phyloP scores from a whole-genome alignment of 805 yeast species.

The Yamadazyma phyllophila region DNA sequence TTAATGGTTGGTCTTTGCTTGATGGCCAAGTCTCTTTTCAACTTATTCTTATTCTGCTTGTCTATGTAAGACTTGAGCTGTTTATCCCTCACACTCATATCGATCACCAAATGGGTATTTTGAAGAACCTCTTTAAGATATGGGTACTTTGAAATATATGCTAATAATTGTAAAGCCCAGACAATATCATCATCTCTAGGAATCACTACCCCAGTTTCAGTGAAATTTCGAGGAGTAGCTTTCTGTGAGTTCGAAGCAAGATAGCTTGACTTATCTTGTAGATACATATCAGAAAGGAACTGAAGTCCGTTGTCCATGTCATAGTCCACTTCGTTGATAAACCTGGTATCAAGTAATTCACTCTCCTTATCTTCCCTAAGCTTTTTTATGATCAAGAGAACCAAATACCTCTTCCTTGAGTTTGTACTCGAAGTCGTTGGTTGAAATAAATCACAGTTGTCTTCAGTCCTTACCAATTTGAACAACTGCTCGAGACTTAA shows the following conservation, averaged over 20 bases:
- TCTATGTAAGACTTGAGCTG: slow-evolving; percentile 36
- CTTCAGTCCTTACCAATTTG: slow-evolving; percentile 31
- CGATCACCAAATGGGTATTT: slow-evolving; percentile 70
- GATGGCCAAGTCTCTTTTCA: slow-evolving; percentile 28
- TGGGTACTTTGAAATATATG: slow-evolving; percentile 91
- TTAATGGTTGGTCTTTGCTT: slow-evolving; percentile 31
- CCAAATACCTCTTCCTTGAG: slow-evolving; percentile 34
- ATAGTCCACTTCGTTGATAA: slow-evolving; percentile 30
- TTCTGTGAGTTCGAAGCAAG: slow-evolving; percentile 21
- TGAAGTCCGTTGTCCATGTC: slow-evolving; percentile 44
- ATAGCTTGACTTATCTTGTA: slow-evolving; percentile 29
- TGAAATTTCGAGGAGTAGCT: slow-evolving; percentile 37
- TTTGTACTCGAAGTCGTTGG: slow-evolving; percentile 22
- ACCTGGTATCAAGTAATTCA: slow-evolving; percentile 32
- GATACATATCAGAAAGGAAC: slow-evolving; percentile 38
- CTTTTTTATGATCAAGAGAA: slow-evolving; percentile 35
- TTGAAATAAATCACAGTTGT: slow-evolving; percentile 9
- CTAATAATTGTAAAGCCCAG: slow-evolving; percentile 89
- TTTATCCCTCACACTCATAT: slow-evolving; percentile 49
- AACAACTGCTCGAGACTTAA: slow-evolving; percentile 36
- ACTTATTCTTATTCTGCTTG: slow-evolving; percentile 31
- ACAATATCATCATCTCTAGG: slow-evolving; percentile 92
- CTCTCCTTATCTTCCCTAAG: slow-evolving; percentile 35
- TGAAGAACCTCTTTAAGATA: slow-evolving; percentile 72
- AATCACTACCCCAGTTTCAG: slow-evolving; percentile 67